These are phyloP conservation scores for Aspergillus quadricinctus DNA, from an alignment of 2,329 filamentous ascomycete species.

Conservation along the genomic window DNA sequence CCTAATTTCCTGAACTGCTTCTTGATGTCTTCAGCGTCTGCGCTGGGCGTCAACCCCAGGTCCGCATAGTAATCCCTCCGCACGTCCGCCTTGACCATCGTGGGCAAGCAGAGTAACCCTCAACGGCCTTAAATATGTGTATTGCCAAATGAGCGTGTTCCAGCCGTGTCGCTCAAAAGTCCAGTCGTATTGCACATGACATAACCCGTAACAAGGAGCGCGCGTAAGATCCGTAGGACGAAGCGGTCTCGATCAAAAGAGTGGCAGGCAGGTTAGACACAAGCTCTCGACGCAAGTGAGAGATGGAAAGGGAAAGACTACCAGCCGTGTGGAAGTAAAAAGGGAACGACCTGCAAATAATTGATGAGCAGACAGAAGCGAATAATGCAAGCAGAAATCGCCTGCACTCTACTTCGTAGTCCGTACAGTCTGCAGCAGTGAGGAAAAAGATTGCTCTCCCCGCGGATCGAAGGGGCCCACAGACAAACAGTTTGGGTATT, in stretches of 20 bases:
- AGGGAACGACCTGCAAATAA: background rate
- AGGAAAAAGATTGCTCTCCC: background rate
- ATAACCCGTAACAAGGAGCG: conserved; percentile 14
- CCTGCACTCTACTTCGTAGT: background rate
- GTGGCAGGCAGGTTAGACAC: background rate
- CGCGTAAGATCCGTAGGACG: background rate
- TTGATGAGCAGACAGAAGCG: background rate
- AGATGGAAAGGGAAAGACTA: background rate
- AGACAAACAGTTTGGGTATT: background rate
- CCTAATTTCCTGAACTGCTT: conserved; percentile 82
- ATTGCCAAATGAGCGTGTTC: conserved; percentile 7
- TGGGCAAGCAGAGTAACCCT: conserved; percentile 23
- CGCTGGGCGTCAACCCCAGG: conserved; percentile 65
- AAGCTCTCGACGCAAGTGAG: background rate
- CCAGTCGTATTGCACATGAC: conserved; percentile 19
- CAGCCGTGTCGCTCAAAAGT: conserved; percentile 10
- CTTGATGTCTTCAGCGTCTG: conserved; percentile 71
- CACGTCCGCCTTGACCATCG: conserved; percentile 65
- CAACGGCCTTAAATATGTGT: background rate
- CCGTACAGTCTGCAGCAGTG: background rate
- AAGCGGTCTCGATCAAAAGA: background rate
- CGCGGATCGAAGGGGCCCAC: background rate
- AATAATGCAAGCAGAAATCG: background rate
- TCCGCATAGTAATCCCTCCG: conserved; percentile 81
- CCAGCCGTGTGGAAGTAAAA: background rate